Conservation (phyloP, 768 basidiomycete species). For the Epithele typhae region DNA sequence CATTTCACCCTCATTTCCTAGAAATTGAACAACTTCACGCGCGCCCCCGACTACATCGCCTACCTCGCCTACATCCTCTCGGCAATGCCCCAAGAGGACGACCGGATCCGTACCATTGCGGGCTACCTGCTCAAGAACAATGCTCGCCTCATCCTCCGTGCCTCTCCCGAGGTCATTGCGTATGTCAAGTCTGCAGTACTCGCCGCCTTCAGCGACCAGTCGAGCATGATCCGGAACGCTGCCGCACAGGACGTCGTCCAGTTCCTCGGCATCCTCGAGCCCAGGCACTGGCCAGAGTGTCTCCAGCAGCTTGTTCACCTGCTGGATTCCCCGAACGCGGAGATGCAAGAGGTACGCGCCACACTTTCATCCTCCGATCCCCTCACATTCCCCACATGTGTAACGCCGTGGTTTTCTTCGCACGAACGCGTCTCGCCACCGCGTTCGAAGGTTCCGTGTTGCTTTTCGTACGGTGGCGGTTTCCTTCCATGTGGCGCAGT, state of each 20-base stretch:
- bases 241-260: slow-evolving; percentile 91
- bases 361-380: too few relatives aligned
- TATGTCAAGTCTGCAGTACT: slow-evolving; percentile 77
- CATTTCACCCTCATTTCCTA: slow-evolving; percentile 27
- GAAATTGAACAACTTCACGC: slow-evolving; percentile 87
- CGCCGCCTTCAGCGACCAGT: slow-evolving; percentile 74
- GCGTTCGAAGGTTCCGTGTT: too few relatives aligned
- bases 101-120: slow-evolving; percentile 91
- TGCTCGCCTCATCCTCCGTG: slow-evolving; percentile 68
- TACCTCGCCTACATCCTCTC: slow-evolving; percentile 95
- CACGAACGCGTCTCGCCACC: too few relatives aligned
- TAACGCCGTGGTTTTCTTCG: too few relatives aligned
- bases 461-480: too few relatives aligned
- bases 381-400: too few relatives aligned
- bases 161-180: slow-evolving; percentile 59
- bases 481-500: too few relatives aligned
- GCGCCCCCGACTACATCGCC: slow-evolving; percentile 89
- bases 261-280: slow-evolving; percentile 83
- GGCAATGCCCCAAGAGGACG: slow-evolving; percentile 75
- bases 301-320: slow-evolving; percentile 78
- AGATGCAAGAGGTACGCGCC: slow-evolving; percentile 77
- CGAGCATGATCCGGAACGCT: slow-evolving; percentile 88
- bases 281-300: slow-evolving; percentile 94
- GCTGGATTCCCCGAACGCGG: slow-evolving; percentile 69
- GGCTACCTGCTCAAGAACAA: slow-evolving; percentile 98